These are phyloP conservation scores for Lipomyces sp. DNA, from an alignment of 805 yeast genomes.

Conservation along the genomic window DNA sequence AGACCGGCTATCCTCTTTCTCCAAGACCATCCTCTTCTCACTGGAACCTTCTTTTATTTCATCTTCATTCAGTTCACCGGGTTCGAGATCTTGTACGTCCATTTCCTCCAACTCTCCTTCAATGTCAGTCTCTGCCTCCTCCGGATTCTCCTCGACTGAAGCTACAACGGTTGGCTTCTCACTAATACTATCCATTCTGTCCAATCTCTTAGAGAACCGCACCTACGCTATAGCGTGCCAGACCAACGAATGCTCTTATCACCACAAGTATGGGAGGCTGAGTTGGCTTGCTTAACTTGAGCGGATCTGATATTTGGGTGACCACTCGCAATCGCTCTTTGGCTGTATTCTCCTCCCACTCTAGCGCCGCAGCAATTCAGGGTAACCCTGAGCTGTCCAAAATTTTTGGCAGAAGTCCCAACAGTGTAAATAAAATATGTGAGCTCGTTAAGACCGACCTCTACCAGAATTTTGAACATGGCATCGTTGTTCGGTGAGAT, in stretches of 20 bases:
- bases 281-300: neutral
- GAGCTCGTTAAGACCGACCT: neutral
- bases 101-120: conserved; percentile 32
- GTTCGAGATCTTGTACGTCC: conserved; percentile 12
- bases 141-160: conserved; percentile 29
- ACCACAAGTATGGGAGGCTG: neutral
- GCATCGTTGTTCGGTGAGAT: conserved; percentile 22
- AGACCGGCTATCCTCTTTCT: neutral
- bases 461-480: neutral
- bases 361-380: neutral
- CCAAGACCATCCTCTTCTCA: neutral
- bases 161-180: neutral
- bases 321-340: too few relatives aligned
- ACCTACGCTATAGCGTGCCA: neutral
- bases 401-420: too few relatives aligned
- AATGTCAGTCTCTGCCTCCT: conserved; percentile 37
- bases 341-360: too few relatives aligned
- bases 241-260: neutral
- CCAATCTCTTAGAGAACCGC: neutral
- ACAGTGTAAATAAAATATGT: too few relatives aligned
- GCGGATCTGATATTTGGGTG: neutral
- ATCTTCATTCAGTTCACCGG: neutral
- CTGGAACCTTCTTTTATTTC: neutral
- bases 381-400: neutral
- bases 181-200: neutral